Conservation (phyloP, 2,329 filamentous ascomycete species). For the Bretziella fagacearum region DNA sequence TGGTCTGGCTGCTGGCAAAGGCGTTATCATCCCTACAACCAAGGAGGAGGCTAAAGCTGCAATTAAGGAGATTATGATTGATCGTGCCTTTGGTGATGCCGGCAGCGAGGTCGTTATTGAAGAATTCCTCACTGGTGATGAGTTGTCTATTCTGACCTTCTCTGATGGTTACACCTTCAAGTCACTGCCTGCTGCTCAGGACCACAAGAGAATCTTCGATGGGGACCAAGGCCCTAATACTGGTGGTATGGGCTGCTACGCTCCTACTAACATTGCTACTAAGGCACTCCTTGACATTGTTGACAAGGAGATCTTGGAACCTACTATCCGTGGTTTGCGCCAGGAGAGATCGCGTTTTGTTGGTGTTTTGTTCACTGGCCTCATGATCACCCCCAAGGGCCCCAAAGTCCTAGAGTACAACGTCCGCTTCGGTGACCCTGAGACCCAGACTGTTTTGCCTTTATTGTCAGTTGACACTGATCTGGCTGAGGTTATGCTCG, state of each 20-base stretch:
- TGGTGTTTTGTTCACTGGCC: constrained; percentile 70
- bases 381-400: constrained; percentile 75
- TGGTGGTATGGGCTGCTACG: constrained; percentile 95
- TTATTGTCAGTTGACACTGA: constrained; percentile 64
- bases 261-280: constrained; percentile 66
- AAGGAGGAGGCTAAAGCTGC: constrained; percentile 71
- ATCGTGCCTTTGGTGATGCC: constrained; percentile 69
- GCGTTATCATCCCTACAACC: constrained; percentile 71
- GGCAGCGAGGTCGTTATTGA: constrained; percentile 90
- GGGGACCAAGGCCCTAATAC: constrained; percentile 85
- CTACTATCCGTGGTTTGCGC: constrained; percentile 77
- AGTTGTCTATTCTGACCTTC: constrained; percentile 82
- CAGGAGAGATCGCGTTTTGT: constrained; percentile 57
- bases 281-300: constrained; percentile 60
- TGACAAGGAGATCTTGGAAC: constrained; percentile 68
- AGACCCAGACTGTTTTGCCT: constrained; percentile 73
- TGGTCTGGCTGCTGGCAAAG: constrained; percentile 85
- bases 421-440: constrained; percentile 80
- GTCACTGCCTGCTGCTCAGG: constrained; percentile 78
- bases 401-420: constrained; percentile 85
- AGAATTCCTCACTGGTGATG: constrained; percentile 80
- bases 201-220: constrained; percentile 90
- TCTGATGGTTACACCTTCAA: constrained; percentile 74
- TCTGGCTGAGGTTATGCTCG: constrained; percentile 74
- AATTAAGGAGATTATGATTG: constrained; percentile 78